phyloP scores from a whole-genome alignment of 2,329 filamentous ascomycete species.

The Emmonsia crescens region DNA sequence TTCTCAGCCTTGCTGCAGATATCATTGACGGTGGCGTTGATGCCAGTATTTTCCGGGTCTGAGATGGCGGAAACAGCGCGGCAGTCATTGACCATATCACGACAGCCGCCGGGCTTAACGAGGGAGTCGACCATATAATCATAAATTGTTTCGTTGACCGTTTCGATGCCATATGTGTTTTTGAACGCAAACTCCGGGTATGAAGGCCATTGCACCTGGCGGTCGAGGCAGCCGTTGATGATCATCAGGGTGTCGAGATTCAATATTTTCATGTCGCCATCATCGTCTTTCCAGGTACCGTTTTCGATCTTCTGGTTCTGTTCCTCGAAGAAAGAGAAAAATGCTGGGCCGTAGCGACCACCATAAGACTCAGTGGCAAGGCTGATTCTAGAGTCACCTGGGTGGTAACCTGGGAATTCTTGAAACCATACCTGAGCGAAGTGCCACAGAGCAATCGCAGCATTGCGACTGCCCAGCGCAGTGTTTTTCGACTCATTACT shows the following conservation, averaged over 20 bases:
- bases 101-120: conserved; percentile 40
- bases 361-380: conserved; percentile 39
- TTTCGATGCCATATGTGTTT: conserved; percentile 46
- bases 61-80: conserved; percentile 35
- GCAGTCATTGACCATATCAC: conserved; percentile 44
- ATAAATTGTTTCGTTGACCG: conserved; percentile 40
- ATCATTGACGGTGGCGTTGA: conserved; percentile 36
- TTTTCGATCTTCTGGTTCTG: conserved; percentile 33
- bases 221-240: conserved; percentile 40
- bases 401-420: conserved; percentile 52
- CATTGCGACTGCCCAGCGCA: conserved; percentile 42
- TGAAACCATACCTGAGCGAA: conserved; percentile 53
- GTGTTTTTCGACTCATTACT: conserved; percentile 35
- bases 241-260: conserved; percentile 43
- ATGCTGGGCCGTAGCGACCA: conserved; percentile 34
- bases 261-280: conserved; percentile 22
- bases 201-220: conserved; percentile 31
- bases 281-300: conserved; percentile 18
- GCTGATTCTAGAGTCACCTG: conserved; percentile 41
- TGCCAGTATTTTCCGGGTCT: conserved; percentile 41
- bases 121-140: conserved; percentile 35
- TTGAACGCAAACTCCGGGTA: conserved; percentile 45
- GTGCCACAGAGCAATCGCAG: conserved; percentile 47
- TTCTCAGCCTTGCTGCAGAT: conserved; percentile 36
- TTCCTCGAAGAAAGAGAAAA: conserved; percentile 30